A percentile compares a stretch with the other conserved stretches of the same genome.
Evolutionary conservation across 768 basidiomycete species (phyloP).

Genomic region (Chalciporus chontae): DNA sequence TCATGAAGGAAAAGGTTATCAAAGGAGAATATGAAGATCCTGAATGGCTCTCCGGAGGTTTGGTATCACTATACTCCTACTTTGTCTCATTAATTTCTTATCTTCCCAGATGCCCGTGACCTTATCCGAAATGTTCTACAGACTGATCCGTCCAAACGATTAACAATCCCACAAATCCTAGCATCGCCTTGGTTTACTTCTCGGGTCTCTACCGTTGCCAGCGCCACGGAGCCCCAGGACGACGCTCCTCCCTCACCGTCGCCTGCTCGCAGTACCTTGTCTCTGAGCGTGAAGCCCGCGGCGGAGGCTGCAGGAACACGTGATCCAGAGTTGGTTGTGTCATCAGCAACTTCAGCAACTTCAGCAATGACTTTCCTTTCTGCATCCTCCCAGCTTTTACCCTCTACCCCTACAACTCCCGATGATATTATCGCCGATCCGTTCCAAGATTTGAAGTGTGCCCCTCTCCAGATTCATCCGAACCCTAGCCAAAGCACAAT

Average conservation of each 20-base stretch:
- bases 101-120: conserved; percentile 70
- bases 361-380: conserved; percentile 50
- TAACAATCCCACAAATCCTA: conserved; percentile 81
- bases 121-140: conserved; percentile 75
- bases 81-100: conserved; percentile 1
- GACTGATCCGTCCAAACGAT: conserved; percentile 70
- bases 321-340: conserved; percentile 35
- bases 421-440: conserved; percentile 46
- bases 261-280: conserved; percentile 29
- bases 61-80: conserved; percentile 16
- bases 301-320: conserved; percentile 7
- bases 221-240: conserved; percentile 10
- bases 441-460: conserved; percentile 29
- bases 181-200: conserved; percentile 81
- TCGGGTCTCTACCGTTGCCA: conserved; percentile 8
- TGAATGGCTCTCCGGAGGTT: conserved; percentile 85
- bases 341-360: conserved; percentile 42
- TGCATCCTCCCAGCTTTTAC: conserved; percentile 46
- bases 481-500: conserved; percentile 61
- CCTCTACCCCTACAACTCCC: conserved; percentile 56
- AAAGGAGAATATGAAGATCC: conserved; percentile 88
- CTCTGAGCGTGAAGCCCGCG: conserved; percentile 23
- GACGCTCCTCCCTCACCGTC: conserved; percentile 30
- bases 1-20: conserved; percentile 84
- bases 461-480: conserved; percentile 39